A percentile compares a stretch with the other conserved stretches of the same genome.
Conservation (phyloP, 345 rosid genomes). For the Sapria himalayana region DNA sequence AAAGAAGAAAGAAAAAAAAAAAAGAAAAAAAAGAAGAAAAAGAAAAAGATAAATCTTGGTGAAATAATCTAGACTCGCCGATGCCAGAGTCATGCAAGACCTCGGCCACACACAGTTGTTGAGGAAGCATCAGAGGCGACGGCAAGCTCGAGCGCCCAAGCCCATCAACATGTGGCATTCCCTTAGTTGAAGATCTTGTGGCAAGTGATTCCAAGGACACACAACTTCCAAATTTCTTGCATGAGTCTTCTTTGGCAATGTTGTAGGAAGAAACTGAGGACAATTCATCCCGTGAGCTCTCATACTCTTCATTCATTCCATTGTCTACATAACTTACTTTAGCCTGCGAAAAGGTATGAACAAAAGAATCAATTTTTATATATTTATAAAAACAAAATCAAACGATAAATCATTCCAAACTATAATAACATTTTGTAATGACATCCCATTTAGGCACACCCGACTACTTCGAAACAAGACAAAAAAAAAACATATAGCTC, state of each 20-base stretch:
- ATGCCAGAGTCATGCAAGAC: conserved; percentile 34
- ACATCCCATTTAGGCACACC: no score
- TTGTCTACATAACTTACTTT: conserved; percentile 55
- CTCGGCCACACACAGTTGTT: conserved; percentile 40
- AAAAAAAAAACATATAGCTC: no score
- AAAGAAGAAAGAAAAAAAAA: no score
- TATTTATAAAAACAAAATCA: no score
- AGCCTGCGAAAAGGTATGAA: conserved; percentile 30
- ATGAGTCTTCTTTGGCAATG: conserved; percentile 34
- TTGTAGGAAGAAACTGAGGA: conserved; percentile 76
- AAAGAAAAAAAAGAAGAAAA: not conserved
- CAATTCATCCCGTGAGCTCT: conserved; percentile 80
- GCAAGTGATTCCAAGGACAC: conserved; percentile 46
- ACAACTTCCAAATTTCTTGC: conserved; percentile 56
- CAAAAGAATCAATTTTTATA: conserved; percentile 5
- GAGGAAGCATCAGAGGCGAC: conserved; percentile 35
- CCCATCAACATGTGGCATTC: conserved; percentile 24
- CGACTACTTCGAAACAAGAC: no score
- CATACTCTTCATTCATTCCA: conserved; percentile 64
- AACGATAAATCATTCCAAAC: conserved; percentile 2
- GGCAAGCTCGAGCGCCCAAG: conserved; percentile 39
- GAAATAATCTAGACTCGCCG: conserved; percentile 18
- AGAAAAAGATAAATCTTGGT: no score
- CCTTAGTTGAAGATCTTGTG: conserved; percentile 49
- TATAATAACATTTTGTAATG: no score